These are phyloP conservation scores for Pulveroboletus sp. DNA, from an alignment of 768 basidiomycete genomes.

Conservation along the genomic window DNA sequence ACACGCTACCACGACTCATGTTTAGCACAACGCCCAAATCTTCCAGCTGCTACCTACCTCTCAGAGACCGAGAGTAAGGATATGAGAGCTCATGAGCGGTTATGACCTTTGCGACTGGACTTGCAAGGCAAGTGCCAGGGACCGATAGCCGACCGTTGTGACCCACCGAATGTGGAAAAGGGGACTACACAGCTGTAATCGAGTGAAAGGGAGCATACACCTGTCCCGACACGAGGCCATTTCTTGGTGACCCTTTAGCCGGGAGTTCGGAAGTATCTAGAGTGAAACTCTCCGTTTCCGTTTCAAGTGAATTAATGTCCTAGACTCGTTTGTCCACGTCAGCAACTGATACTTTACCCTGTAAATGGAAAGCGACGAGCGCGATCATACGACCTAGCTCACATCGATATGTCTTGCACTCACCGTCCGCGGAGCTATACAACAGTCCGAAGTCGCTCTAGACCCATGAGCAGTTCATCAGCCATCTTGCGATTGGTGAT, in stretches of 20 bases:
- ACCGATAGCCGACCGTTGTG: neutral
- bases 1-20: neutral
- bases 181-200: neutral
- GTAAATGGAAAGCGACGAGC: neutral
- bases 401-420: neutral
- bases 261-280: too few species aligned
- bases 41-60: neutral
- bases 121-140: neutral
- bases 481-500: neutral
- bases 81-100: neutral
- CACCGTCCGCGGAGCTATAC: neutral
- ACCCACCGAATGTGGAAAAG: neutral
- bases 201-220: neutral
- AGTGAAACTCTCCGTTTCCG: neutral
- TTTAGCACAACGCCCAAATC: neutral
- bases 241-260: neutral
- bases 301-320: neutral
- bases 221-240: neutral
- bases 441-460: neutral
- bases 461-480: neutral
- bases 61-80: neutral
- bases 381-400: neutral
- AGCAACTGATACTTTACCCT: neutral
- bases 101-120: neutral
- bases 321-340: neutral